phyloP scores from a whole-genome alignment of 768 basidiomycete species.

The Russula lepida region DNA sequence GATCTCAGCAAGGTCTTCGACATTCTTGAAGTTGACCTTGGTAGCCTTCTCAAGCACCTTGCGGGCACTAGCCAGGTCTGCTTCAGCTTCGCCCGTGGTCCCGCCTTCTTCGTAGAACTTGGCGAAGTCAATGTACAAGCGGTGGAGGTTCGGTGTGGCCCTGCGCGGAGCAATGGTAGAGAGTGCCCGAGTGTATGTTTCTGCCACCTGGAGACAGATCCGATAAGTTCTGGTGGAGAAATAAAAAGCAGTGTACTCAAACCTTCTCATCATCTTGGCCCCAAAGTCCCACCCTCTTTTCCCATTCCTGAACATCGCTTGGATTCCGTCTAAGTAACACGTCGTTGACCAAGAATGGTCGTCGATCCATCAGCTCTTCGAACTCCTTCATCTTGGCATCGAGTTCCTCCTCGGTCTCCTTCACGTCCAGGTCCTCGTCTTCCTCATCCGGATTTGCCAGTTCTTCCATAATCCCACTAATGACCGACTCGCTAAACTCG shows the following conservation, averaged over 20 bases:
- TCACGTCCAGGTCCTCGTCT: slow-evolving; percentile 67
- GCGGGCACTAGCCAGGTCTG: slow-evolving; percentile 76
- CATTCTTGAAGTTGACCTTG: slow-evolving; percentile 86
- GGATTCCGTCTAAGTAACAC: slow-evolving; percentile 89
- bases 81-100: slow-evolving; percentile 64
- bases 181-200: slow-evolving; percentile 85
- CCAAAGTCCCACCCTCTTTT: slow-evolving; percentile 90
- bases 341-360: slow-evolving; percentile 95
- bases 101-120: slow-evolving; percentile 98
- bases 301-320: slow-evolving; percentile 99
- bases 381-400: slow-evolving; percentile 88
- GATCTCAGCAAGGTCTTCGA: slow-evolving; percentile 94
- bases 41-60: slow-evolving; percentile 92
- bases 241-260: slow-evolving; percentile 7
- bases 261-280: slow-evolving; percentile 93
- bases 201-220: slow-evolving; percentile 55
- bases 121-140: slow-evolving; percentile 90
- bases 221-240: not conserved
- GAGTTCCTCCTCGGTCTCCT: slow-evolving; percentile 74
- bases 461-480: slow-evolving; percentile 82
- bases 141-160: slow-evolving; percentile 84
- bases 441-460: slow-evolving; percentile 71
- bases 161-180: slow-evolving; percentile 82
- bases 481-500: slow-evolving; percentile 86
- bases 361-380: slow-evolving; percentile 87